Percentiles rank a stretch among this genome's conserved stretches.
Evolutionary conservation across 257 asterid genomes (phyloP).

Genomic region (Solanum dulcamara): DNA sequence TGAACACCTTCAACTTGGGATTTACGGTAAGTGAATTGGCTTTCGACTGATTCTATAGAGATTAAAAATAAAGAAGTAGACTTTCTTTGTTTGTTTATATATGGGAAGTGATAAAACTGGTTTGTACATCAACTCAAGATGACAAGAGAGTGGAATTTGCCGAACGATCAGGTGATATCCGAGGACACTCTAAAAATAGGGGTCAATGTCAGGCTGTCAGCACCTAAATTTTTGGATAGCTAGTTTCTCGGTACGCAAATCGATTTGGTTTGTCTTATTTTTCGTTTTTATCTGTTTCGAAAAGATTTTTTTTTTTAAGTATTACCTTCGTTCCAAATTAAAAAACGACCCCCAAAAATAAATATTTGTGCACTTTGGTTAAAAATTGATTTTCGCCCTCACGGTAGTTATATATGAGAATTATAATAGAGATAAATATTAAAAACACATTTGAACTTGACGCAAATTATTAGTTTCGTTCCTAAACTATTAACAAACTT

Average conservation of each 20-base stretch:
- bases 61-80: neutral
- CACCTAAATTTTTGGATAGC: neutral
- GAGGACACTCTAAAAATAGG: neutral
- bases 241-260: accelerated
- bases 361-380: too few species aligned
- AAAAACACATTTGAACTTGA: too few species aligned
- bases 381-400: too few species aligned
- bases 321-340: too few species aligned
- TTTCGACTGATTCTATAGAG: neutral
- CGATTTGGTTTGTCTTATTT: neutral
- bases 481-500: too few species aligned
- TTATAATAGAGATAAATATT: too few species aligned
- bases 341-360: too few species aligned
- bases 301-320: neutral
- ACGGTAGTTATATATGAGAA: too few species aligned
- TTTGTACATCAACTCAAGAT: neutral
- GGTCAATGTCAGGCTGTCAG: neutral
- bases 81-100: neutral
- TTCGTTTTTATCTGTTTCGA: neutral
- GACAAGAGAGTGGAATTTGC: neutral
- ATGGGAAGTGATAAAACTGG: neutral
- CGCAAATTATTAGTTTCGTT: too few species aligned
- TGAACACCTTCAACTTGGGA: neutral
- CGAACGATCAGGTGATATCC: neutral
- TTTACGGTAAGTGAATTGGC: neutral